Evolutionary conservation across 768 basidiomycete species (phyloP).

Genomic region (Jaapia argillacea): DNA sequence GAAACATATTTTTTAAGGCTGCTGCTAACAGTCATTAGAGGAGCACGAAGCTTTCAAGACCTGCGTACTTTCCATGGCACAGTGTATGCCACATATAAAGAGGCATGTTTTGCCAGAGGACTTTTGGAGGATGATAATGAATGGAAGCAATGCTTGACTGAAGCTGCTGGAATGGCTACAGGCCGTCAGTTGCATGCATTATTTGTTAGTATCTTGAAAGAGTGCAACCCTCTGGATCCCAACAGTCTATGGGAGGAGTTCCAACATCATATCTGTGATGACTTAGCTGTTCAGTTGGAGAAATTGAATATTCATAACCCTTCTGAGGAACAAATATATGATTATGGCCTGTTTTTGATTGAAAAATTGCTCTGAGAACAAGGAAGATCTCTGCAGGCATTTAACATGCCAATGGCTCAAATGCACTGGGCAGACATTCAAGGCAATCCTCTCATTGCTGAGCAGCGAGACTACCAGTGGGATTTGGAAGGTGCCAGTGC

Average conservation of each 20-base stretch:
- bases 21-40: slow-evolving; percentile 26
- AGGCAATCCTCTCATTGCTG: slow-evolving; percentile 20
- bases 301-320: slow-evolving; percentile 8
- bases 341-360: slow-evolving; percentile 33
- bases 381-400: slow-evolving; percentile 14
- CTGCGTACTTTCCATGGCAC: slow-evolving; percentile 17
- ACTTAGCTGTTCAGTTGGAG: slow-evolving; percentile 19
- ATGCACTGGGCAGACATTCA: slow-evolving; percentile 15
- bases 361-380: slow-evolving; percentile 16
- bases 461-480: slow-evolving; percentile 22
- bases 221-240: slow-evolving; percentile 21
- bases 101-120: slow-evolving; percentile 30
- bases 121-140: slow-evolving; percentile 35
- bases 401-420: slow-evolving; percentile 22
- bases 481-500: too few species aligned
- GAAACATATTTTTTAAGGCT: slow-evolving; percentile 31
- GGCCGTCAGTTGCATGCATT: slow-evolving; percentile 25
- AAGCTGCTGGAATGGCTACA: slow-evolving; percentile 28
- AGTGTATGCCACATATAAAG: slow-evolving; percentile 21
- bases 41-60: slow-evolving; percentile 16
- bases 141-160: slow-evolving; percentile 26
- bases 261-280: slow-evolving; percentile 28
- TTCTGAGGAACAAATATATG: slow-evolving; percentile 22
- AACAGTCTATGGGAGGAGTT: slow-evolving; percentile 29
- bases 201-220: slow-evolving; percentile 27